Evolutionary conservation across 306 rosid genomes (phyloP).

Genomic region (Chamaecrista fasciculata): DNA sequence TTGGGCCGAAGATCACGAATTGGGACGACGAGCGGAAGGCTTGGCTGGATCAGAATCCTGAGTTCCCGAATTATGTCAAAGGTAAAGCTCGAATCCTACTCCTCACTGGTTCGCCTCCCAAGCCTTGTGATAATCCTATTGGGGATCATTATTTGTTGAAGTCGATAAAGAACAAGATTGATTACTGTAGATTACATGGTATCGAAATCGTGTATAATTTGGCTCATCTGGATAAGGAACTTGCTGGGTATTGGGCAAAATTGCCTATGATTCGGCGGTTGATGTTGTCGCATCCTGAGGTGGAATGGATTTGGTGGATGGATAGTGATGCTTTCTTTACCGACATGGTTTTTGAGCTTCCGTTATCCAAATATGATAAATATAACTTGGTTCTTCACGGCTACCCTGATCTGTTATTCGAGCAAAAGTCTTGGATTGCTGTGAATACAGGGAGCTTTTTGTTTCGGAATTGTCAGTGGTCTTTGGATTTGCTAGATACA

Average conservation of each 20-base stretch:
- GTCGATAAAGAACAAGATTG: conserved; percentile 85
- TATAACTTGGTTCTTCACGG: conserved; percentile 90
- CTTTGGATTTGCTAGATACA: conserved; percentile 89
- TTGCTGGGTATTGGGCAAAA: conserved; percentile 98
- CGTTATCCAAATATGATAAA: conserved; percentile 55
- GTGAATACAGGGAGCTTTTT: conserved; percentile 87
- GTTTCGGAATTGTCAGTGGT: conserved; percentile 94
- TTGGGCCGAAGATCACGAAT: conserved; percentile 68
- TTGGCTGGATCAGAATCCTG: conserved; percentile 69
- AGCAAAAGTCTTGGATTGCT: conserved; percentile 97
- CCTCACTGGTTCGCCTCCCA: conserved; percentile 91
- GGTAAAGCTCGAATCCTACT: conserved; percentile 85
- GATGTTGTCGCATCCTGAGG: conserved; percentile 95
- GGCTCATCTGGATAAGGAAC: conserved; percentile 93
- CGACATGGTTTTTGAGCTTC: conserved; percentile 87
- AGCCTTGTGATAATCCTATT: conserved; percentile 92
- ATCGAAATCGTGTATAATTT: conserved; percentile 91
- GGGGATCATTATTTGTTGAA: conserved; percentile 93
- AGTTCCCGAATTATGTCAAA: conserved; percentile 56
- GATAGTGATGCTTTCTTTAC: conserved; percentile 97
- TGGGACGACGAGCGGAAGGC: conserved; percentile 66
- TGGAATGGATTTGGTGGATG: conserved; percentile 99
- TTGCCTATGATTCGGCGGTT: conserved; percentile 82
- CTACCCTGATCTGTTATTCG: conserved; percentile 88
- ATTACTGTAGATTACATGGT: conserved; percentile 91